These are phyloP conservation scores for Wickerhamomyces hampshirensis DNA, from an alignment of 805 yeast genomes.

Conservation along the genomic window DNA sequence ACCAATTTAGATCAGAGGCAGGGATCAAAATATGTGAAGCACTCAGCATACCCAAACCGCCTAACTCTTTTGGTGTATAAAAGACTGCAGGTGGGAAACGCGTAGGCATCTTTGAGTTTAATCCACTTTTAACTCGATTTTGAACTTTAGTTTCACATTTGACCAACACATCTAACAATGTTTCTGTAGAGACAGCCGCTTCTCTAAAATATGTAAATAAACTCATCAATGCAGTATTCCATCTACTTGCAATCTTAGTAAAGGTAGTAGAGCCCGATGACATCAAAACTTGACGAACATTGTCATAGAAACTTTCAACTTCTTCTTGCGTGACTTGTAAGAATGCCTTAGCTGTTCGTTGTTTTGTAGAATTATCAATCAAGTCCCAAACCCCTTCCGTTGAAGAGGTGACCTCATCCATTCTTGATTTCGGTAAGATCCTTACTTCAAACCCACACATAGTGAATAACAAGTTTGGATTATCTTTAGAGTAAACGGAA, in stretches of 20 bases:
- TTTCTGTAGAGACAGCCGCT: conserved; percentile 80
- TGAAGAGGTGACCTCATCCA: conserved; percentile 45
- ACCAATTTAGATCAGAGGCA: conserved; percentile 86
- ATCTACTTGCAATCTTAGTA: conserved; percentile 87
- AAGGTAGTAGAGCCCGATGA: conserved; percentile 94
- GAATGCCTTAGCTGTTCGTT: conserved; percentile 84
- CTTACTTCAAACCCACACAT: conserved; percentile 96
- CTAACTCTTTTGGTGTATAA: conserved; percentile 94
- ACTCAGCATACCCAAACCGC: conserved; percentile 96
- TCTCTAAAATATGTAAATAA: conserved; percentile 89
- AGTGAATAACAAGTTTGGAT: conserved; percentile 81
- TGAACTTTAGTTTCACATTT: conserved; percentile 91
- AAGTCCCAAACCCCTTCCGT: conserved; percentile 94
- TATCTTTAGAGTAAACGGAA: conserved; percentile 86
- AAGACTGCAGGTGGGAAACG: conserved; percentile 98
- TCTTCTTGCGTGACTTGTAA: conserved; percentile 80
- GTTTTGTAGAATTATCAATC: conserved; percentile 58
- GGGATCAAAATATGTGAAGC: conserved; percentile 96
- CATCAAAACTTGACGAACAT: conserved; percentile 88
- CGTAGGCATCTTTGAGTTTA: conserved; percentile 97
- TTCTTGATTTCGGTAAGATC: conserved; percentile 69
- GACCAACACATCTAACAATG: conserved; percentile 75
- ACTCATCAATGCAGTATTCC: conserved; percentile 91
- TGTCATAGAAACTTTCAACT: conserved; percentile 72
- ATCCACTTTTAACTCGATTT: conserved; percentile 88